Base-by-base conservation (phyloP, 192 early-diverging fungal species). In the Coemansia aciculifera region DNA sequence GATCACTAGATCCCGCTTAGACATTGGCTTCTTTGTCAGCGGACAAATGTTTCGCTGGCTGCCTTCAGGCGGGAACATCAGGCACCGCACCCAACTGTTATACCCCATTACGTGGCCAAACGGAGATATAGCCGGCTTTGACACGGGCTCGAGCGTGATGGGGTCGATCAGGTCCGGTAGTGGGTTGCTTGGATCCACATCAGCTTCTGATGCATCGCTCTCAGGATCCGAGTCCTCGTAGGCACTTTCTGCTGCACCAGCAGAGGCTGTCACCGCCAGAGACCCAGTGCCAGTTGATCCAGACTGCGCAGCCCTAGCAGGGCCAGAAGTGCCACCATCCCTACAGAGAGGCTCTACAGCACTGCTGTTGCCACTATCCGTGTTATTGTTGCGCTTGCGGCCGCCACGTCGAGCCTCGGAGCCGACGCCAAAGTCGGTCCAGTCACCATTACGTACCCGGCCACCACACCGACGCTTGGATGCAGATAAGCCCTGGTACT, bases 81-180 rank as follows among this genome's bases (percentile, higher is more conserved):
- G 76, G 66, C 94, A 95, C 38, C 93, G 89, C 37, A 94, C 89
- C 92, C 92, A 94, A 72, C 86, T 92, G 63, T 94, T 90, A 61
- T 90, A 93, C 59, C 91, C 89, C 92, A 94, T 93, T 39, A 93
- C 92, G 75, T 93, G 92, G 17, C 96, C 96, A 67, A 93, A 97
- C 51, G 93, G 94, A 42, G 94, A 96, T 48, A 98, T 97, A 3
- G 96, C 96, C 15, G 96, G 96, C 63, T 93, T 93, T 9, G 88
- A 84, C 17, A 98, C 92, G 24, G 88, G 87, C 66, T 98, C 95
- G 43, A 98, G 73, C 15, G 94, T 97, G 68, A 98, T 97, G 9
- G 96, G 96, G 74, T 98, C 96, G 40, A 93, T 89, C 72, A 98
- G 90, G 11, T 92, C 94, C 10, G 94, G 90, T 29, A 98, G 83